Evolutionary conservation across 768 basidiomycete genomes (phyloP).

Genomic region (Trametopsis cervina): DNA sequence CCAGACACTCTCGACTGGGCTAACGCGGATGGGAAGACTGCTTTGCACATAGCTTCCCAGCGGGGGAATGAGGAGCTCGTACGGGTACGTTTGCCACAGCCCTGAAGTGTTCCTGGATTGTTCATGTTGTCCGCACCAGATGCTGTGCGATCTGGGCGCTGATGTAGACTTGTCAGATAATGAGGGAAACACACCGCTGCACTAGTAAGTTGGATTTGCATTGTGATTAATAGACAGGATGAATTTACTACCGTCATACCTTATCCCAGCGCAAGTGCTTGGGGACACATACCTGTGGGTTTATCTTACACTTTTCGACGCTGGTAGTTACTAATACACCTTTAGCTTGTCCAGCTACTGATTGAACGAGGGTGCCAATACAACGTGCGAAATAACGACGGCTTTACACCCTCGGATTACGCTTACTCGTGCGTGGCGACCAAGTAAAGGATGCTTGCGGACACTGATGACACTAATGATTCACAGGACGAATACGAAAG

Average conservation of each 20-base stretch:
- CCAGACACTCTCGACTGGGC: conserved; percentile 89
- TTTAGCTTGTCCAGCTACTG: conserved; percentile 72
- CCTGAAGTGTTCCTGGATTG: background rate
- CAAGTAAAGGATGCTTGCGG: background rate
- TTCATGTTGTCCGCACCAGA: conserved; percentile 39
- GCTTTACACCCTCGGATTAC: conserved; percentile 89
- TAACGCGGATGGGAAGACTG: conserved; percentile 83
- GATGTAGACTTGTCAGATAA: conserved; percentile 88
- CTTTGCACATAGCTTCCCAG: conserved; percentile 80
- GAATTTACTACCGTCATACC: conserved; percentile 6
- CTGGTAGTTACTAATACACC: conserved; percentile 19
- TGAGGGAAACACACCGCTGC: conserved; percentile 86
- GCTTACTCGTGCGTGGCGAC: conserved; percentile 67
- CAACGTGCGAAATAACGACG: conserved; percentile 79
- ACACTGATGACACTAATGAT: conserved; percentile 5
- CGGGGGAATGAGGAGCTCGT: conserved; percentile 90
- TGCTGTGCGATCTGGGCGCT: conserved; percentile 86
- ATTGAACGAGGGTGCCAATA: conserved; percentile 88
- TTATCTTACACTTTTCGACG: conserved; percentile 4
- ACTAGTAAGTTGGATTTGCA: conserved; percentile 59
- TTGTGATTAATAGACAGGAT: background rate
- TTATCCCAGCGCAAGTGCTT: conserved; percentile 67
- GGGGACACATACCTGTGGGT: conserved; percentile 77
- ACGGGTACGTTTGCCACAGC: conserved; percentile 44
- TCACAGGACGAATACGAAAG: conserved; percentile 61